Base-by-base conservation (phyloP, 2,329 filamentous ascomycete species). In the Dothistroma septosporum region DNA sequence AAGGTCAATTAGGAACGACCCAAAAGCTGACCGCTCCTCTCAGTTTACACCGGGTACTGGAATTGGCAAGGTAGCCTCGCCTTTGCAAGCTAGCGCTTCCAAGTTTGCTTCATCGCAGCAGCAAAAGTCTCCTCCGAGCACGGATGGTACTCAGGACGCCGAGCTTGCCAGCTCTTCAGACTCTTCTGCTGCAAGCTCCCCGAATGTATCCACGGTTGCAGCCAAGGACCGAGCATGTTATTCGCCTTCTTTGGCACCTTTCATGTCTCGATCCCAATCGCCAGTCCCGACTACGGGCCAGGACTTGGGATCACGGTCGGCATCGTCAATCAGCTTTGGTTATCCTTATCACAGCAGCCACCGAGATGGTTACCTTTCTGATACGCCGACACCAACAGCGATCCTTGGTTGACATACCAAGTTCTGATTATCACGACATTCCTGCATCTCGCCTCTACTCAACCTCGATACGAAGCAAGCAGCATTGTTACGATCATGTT, bases 31-130 rank as follows among this genome's bases (percentile, higher is more conserved):
- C 71, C 59, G 62, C 65, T 52, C 54, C 61, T 68, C 59, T 67
- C 72, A 73, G 72, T 74, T 73, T 64, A 74, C 71, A 32, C 67
- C 72, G 67, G 70, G 69, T 55, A 55, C 69, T 66, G 68, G 50
- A 50, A 5, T 50, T n/a, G 50, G 66, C 49, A 73, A 72, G 62
- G 61, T 61, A 56, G 63, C 65, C 41, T 63, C 66, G 33, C 61
- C 61, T 41, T 37, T 61, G 11, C 50, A 53, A 19, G 19, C 24
- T 32, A 61, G 49, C 33, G 54, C 47, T 55, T 53, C 58, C 12
- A 57, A 57, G 55, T 12, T 61, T 16, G 21, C 59, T 16, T 33
- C 50, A 2, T 37, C n/a, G 46, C 44, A 57, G 53, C 48, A 53
- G 24, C 48, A 55, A 41, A 35, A 55, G 44, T 32, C 41, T 56